phyloP scores from a whole-genome alignment of 1,284 basidiomycete genomes.

The Mycena citricolor region DNA sequence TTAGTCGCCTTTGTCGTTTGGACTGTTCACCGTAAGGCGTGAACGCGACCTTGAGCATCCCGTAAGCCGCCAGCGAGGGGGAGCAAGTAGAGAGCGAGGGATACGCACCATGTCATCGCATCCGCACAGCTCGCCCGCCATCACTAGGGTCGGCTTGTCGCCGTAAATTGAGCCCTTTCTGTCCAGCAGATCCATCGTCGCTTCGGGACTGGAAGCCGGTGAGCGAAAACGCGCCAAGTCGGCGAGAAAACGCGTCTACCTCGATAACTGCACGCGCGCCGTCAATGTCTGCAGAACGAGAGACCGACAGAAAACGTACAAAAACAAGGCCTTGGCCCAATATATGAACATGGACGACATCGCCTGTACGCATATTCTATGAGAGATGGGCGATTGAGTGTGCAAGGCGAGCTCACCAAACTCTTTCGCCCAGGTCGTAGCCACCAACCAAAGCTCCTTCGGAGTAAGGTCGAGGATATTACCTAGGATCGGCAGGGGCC shows the following conservation, averaged over 20 bases:
- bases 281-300: conserved; percentile 7
- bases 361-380: conserved; percentile 41
- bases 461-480: conserved; percentile 59
- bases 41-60: conserved; percentile 53
- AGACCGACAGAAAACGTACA: not conserved
- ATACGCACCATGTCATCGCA: conserved; percentile 63
- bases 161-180: conserved; percentile 69
- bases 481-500: conserved; percentile 61
- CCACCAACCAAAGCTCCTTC: conserved; percentile 57
- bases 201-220: conserved; percentile 55
- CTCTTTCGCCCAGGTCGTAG: conserved; percentile 47
- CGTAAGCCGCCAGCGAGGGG: conserved; percentile 12
- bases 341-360: conserved; percentile 64
- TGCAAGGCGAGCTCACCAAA: conserved; percentile 40
- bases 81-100: conserved; percentile 17
- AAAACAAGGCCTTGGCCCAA: conserved; percentile 55
- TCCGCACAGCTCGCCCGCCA: conserved; percentile 68
- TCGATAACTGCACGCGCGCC: no score
- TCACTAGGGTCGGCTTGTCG: conserved; percentile 66
- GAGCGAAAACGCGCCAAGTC: not conserved
- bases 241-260: no score
- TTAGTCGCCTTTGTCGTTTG: conserved; percentile 63
- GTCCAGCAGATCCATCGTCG: conserved; percentile 61
- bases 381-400: conserved; percentile 6
- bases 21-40: conserved; percentile 61